A percentile compares a stretch with the other conserved stretches of the same genome.
Conservation (phyloP, 2,329 filamentous ascomycete genomes). For the Orbilia brochopaga region DNA sequence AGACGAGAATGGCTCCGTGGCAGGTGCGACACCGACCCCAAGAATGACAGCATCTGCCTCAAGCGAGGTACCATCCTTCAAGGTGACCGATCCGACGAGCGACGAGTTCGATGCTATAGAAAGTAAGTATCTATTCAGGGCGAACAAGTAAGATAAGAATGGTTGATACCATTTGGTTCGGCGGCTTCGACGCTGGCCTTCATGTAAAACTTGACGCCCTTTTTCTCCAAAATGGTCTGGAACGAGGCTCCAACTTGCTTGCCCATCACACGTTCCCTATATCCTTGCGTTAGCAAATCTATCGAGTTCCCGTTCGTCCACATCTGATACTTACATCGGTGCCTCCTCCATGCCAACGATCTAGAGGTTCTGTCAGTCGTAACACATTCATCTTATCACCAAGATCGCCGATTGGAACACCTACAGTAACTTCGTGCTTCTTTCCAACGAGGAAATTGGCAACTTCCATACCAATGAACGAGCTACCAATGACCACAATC, state of each 20-base stretch:
- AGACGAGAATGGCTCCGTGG: conserved; percentile 82
- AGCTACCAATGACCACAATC: conserved; percentile 87
- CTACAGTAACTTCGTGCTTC: conserved; percentile 77
- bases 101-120: conserved; percentile 64
- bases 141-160: not conserved
- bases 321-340: conserved; percentile 64
- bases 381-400: not conserved
- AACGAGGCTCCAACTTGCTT: conserved; percentile 79
- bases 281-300: conserved; percentile 7
- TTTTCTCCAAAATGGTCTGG: conserved; percentile 78
- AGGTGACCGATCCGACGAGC: conserved; percentile 77
- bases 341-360: conserved; percentile 85
- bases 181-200: conserved; percentile 82
- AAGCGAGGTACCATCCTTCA: conserved; percentile 84
- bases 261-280: conserved; percentile 77
- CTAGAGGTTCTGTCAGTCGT: conserved; percentile 10
- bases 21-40: conserved; percentile 84
- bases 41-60: conserved; percentile 89
- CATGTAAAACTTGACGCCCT: conserved; percentile 87
- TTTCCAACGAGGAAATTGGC: conserved; percentile 76
- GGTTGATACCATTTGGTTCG: conserved; percentile 66
- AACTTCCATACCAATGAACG: conserved; percentile 98
- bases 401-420: not conserved
- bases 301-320: not conserved
- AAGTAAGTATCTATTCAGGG: not conserved